Evolutionary conservation across 257 asterid species (phyloP), one percentile per base, ranked within the genome.

Genomic region (Avicennia marina): DNA sequence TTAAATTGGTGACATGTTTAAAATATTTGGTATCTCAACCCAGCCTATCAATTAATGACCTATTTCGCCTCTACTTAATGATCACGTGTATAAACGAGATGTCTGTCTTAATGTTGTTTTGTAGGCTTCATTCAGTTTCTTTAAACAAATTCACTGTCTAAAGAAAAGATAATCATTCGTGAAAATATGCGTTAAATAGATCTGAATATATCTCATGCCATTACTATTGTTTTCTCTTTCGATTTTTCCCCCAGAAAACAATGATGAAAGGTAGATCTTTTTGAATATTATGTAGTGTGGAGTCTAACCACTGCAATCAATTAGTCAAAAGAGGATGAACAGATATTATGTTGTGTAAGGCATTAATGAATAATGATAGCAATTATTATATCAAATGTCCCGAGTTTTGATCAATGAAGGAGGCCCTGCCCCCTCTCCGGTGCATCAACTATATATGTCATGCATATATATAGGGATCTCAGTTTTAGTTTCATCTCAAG

Each of bases 301-400:
- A 69, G 62, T 56, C 48, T 49, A 71, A 66, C 74, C 59, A 66
- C 72, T 70, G 69, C 77, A 70, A 75, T 75, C 71, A 67, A 70
- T 63, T 67, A 60, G 81, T 75, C 77, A 75, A 63, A 66, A 59
- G 66, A 70, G 61, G 53, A 62, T 57, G 70, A 67, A 67, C 53
- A 59, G 60, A 58, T 20, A 56, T 19, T 63, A 52, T 60, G 55
- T 36, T 63, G 56, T 60, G 55, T 36, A 63, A 48, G 63, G 51
- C 71, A 71, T 42, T 41, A 75, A 52, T 70, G 60, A 71, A 34
- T 41, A 75, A 52, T 70, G 60, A 61, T 69, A 46, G 64, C 65
- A 66, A 66, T 66, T 25, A 70, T 70, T 45, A 53, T 66, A 57
- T 19, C 58, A 69, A 29, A 51, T 56, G 57, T 44, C 64, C 70